Base-by-base conservation (phyloP, 73 alveolate genomes). In the Paramecium sonneborni region DNA sequence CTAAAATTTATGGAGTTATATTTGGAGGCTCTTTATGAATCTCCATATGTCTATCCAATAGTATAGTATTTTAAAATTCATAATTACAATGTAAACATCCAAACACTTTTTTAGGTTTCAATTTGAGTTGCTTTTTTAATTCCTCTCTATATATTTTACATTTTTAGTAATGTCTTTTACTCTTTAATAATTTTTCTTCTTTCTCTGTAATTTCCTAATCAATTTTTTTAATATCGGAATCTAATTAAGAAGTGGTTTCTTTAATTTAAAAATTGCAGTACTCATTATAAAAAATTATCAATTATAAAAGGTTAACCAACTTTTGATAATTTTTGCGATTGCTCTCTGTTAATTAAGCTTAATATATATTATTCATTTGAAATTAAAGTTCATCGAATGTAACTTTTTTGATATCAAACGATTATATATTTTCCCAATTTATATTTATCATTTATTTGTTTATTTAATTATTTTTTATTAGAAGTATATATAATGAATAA, bases 211-310 rank as follows among this genome's bases (percentile, higher is more conserved):
- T 62, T 62, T 62, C 9, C 2, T 62, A 9, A 62, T 62, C 84
- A 26, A 62, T 26, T 30, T 26, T 15, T 6, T 26, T 46, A 30
- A 62, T 62, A 62, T 62, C 84, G 3, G 28, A 30, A 62, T 62
- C 84, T 62, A 62, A 30, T 62, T 62, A 26, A 30, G 6, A 32
- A 7, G 39, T 4, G 0, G 84, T 62, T 62, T 62, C 84, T 30
- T 62, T 62, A 30, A 62, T 26, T 30, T 4, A 14, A 26, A 62
- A 62, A 62, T 62, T 62, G 44, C 84, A 62, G 24, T 62, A 62
- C 44, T 62, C 84, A 62, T 62, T 62, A 32, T 62, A 62, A 62
- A 62, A 62, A 8, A 62, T 62, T 9, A 62, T 62, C 84, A 62
- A 23, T 32, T 62, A 32, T 46, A 62, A 30, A 14, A 62, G 39